phyloP scores from a whole-genome alignment of 495 filamentous ascomycete species.

The Aspergillus conjunctus region DNA sequence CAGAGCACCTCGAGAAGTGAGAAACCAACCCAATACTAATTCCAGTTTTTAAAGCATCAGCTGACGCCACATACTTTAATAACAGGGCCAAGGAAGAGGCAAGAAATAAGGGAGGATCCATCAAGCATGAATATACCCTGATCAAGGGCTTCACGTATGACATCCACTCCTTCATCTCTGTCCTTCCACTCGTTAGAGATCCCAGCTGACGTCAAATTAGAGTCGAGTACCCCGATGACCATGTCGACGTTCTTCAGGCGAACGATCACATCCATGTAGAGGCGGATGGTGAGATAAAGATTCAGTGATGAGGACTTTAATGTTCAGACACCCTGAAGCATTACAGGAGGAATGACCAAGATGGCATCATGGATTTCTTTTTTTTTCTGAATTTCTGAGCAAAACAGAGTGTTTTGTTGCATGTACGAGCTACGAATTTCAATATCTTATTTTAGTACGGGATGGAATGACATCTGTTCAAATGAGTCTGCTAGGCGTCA shows the following conservation, averaged over 20 bases:
- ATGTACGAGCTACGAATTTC: slow-evolving; percentile 28
- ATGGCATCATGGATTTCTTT: not conserved
- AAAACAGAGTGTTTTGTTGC: not conserved
- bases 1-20: slow-evolving; percentile 65
- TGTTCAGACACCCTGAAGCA: not conserved
- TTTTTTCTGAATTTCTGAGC: not conserved
- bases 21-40: slow-evolving; percentile 16
- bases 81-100: slow-evolving; percentile 72
- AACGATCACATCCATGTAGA: slow-evolving; percentile 79
- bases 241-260: slow-evolving; percentile 59
- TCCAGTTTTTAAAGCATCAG: not conserved
- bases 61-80: slow-evolving; percentile 12
- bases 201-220: slow-evolving; percentile 47
- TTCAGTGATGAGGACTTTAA: slow-evolving; percentile 52
- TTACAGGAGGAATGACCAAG: not conserved
- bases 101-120: slow-evolving; percentile 71
- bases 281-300: slow-evolving; percentile 67
- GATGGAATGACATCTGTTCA: not conserved
- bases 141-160: slow-evolving; percentile 91
- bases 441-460: slow-evolving; percentile 10
- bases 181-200: not conserved
- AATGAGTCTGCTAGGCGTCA: not conserved
- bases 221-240: slow-evolving; percentile 70
- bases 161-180: not conserved
- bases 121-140: slow-evolving; percentile 78